Percentiles rank a stretch among this genome's conserved stretches.
These are phyloP conservation scores for Nepenthes gracilis DNA, from an alignment of 148 eudicot genomes.

Conservation along the genomic window DNA sequence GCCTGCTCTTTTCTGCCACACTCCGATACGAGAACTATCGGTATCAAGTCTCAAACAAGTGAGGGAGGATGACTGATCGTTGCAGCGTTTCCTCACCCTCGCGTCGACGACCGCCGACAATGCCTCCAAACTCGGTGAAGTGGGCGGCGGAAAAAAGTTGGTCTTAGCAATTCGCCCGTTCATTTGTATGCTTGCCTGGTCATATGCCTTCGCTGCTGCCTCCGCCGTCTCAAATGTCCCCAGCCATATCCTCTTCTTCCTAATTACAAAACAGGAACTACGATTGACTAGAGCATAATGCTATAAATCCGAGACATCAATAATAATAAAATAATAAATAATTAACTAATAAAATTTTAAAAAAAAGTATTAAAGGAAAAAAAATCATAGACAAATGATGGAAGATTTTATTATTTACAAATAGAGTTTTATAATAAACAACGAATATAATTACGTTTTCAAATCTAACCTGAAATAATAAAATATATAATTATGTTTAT, in stretches of 20 bases:
- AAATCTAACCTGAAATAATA: too few species aligned
- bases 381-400: too few species aligned
- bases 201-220: slow-evolving; percentile 87
- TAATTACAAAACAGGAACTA: slow-evolving; percentile 2
- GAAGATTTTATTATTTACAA: too few species aligned
- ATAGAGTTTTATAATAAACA: too few species aligned
- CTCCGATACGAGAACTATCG: slow-evolving; percentile 74
- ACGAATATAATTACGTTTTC: too few species aligned
- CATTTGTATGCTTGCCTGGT: slow-evolving; percentile 83
- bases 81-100: slow-evolving; percentile 57
- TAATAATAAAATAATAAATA: too few species aligned
- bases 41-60: slow-evolving; percentile 81
- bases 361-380: too few species aligned
- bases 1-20: slow-evolving; percentile 87
- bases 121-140: slow-evolving; percentile 3
- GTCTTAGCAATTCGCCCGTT: slow-evolving; percentile 81
- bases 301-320: background rate
- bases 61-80: slow-evolving; percentile 66
- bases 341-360: too few species aligned
- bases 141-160: slow-evolving; percentile 39
- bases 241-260: slow-evolving; percentile 90
- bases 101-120: slow-evolving; percentile 42
- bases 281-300: background rate
- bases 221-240: slow-evolving; percentile 95
- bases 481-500: too few species aligned